Evolutionary conservation across 805 yeast genomes (phyloP), one percentile per base, ranked within the genome.

Genomic region (Metschnikowia gelsemii): DNA sequence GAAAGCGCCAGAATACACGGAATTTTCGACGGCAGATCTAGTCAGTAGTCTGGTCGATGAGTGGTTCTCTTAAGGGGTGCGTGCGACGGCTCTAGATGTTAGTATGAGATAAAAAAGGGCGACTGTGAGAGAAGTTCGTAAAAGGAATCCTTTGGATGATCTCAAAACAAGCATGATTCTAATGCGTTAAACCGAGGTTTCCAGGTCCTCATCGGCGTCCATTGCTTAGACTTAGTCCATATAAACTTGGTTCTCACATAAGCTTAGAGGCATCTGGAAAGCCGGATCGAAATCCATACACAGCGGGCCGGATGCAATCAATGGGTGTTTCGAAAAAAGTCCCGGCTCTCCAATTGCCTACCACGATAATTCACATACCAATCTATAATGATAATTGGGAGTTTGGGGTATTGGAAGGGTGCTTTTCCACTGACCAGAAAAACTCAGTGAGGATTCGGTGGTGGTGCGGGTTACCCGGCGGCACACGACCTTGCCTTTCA

Each of bases 1-100:
- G 31, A 28, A 28, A 5, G 31, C 19, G 12, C 31, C 16, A 13
- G 31, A 9, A 28, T 28, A 5, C 31, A n/a, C n/a, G n/a, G 28
- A 32, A 23, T 13, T 35, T 19, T 25, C 35, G 47, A 26, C 37
- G 45, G 40, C 56, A 58, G 70, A 64, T 62, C 70, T 64, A 64
- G 55, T 64, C 69, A 64, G 69, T 64, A 64, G 69, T 64, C 70
- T 57, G 61, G 37, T 19, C 12, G 19, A n/a, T 35, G 21, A 18
- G 32, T 37, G 23, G 36, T 18, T 21, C n/a, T 13, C 22, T 21
- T 32, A 19, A 8, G 22, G 18, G 42, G 51, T 45, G 38, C 19
- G 13, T 28, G 28, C 13, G 12, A 22, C 28, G n/a, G n/a, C 30
- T 27, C 32, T 23, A 19, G 12, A 8, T 22, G 22, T 21, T 23